Evolutionary conservation across 2,329 filamentous ascomycete genomes (phyloP), one percentile per base, ranked within the genome.

Genomic region (Fusarium sulawesiense): DNA sequence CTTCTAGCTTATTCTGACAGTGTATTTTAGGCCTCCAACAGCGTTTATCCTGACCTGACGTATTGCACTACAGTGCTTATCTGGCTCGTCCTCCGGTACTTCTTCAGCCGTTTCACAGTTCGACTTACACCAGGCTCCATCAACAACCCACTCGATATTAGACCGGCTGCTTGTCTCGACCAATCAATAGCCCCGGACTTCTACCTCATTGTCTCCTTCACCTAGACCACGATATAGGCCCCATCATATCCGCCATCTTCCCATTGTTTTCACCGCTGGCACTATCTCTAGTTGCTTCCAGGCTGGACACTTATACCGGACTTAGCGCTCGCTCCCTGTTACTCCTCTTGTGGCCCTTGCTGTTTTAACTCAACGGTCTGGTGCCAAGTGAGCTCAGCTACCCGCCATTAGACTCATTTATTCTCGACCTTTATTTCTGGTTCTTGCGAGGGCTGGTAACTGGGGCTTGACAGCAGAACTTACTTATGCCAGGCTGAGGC

Each of bases 61-160:
- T 48, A n/a, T 46, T 14, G 34, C 45, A 32, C 40, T 45, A 45
- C 49, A 60, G 42, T 25, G 21, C 30, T 50, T 29, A 30, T 40
- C 63, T 47, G 40, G 23, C 54, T 54, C 25, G 20, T 45, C 32
- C 23, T 27, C 54, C 34, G 13, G 23, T 53, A 53, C 49, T 41
- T 68, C 47, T 37, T 56, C 54, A 45, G 18, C 46, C 25, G 49
- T 41, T 51, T 44, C 46, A 59, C 46, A 48, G 56, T 47, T 65
- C 42, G 68, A 70, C 68, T 70, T 70, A 70, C 64, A 70, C 64
- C 27, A 37, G 44, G 63, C 49, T 64, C 68, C 68, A 71, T 68
- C 34, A 13, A 66, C 55, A 68, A 57, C 57, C 68, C 64, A 71
- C 68, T 61, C 53, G 21, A 64, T 23, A 25, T 49, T 50, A 32